Base-by-base conservation (phyloP, 2,329 filamentous ascomycete genomes). In the Pseudogymnoascus sp. region DNA sequence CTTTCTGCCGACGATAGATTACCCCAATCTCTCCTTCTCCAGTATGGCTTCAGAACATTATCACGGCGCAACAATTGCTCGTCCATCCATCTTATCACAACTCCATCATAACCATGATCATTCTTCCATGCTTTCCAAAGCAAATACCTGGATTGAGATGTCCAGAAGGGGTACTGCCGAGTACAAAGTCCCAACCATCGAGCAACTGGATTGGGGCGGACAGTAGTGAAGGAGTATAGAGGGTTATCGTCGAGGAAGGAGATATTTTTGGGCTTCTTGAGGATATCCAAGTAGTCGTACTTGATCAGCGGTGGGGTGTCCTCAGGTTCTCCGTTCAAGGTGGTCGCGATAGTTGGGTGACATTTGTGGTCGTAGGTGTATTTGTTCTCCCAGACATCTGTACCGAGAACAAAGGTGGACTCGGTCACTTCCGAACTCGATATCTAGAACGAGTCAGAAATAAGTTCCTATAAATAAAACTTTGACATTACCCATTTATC, bases 261-360 rank as follows among this genome's bases (percentile, higher is more conserved):
- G 7, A 71, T 74, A 41, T 74, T 68, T 28, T 67, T 71, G 0
- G 77, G 77, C 63, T 78, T 79, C 49, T 73, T 68, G 1, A 79
- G 70, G 11, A 79, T 71, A 19, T 68, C 71, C n/a, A 79, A 68
- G 62, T 72, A 74, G 66, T 79, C 77, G 36, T 79, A 72, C 39
- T 78, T 75, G 58, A 83, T 82, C 75, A 83, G 77, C 16, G 79
- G 75, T 2, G 81, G 81, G 2, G 81, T 82, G 30, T 79, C 76
- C 2, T 81, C 75, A 49, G 74, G 72, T 42, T 76, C 70, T 4
- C 79, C 80, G 63, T 83, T 82, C 16, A 83, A 74, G 22, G 72
- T 78, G 5, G 77, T 79, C 36, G 72, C 72, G 23, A 79, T 77
- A 0, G 72, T 76, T 0, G 77, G 77, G 64, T 79, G 76, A 63